These are phyloP conservation scores for Anthostomella pinea DNA, from an alignment of 2,329 filamentous ascomycete species.

Conservation along the genomic window DNA sequence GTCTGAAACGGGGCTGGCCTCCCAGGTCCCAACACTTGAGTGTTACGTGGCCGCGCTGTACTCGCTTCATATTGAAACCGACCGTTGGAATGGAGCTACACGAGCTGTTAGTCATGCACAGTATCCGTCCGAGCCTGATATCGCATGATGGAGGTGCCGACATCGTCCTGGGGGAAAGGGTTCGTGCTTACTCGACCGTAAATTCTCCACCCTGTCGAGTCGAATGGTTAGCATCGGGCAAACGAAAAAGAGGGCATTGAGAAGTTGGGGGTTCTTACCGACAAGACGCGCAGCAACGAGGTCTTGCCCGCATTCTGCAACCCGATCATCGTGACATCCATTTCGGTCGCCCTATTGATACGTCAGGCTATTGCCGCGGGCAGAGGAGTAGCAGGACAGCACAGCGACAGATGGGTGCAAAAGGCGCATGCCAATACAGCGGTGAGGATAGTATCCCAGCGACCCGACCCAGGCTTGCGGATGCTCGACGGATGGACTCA, in stretches of 20 bases:
- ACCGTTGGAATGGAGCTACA: constrained; percentile 94
- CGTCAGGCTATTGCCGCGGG: constrained; percentile 19
- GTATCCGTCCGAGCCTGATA: constrained; percentile 17
- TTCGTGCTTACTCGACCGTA: constrained; percentile 84
- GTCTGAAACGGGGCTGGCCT: constrained; percentile 92
- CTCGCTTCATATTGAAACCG: constrained; percentile 98
- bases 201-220: constrained; percentile 84
- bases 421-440: constrained; percentile 21
- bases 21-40: constrained; percentile 99
- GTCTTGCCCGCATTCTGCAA: constrained; percentile 98
- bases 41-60: constrained; percentile 96
- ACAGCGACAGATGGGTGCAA: constrained; percentile 1
- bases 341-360: constrained; percentile 81
- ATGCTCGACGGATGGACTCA: constrained; percentile 45
- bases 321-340: constrained; percentile 99
- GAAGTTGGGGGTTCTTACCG: constrained; percentile 61
- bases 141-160: constrained; percentile 1
- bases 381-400: constrained; percentile 7
- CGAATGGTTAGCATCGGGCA: constrained; percentile 16
- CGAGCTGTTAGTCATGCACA: constrained; percentile 35
- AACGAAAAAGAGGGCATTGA: constrained; percentile 3
- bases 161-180: too few relatives aligned
- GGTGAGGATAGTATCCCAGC: constrained; percentile 24
- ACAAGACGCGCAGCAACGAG: constrained; percentile 86
- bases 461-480: constrained; percentile 25